These are phyloP conservation scores for Harringtonia aguacate DNA, from an alignment of 2,329 filamentous ascomycete species.

Conservation along the genomic window DNA sequence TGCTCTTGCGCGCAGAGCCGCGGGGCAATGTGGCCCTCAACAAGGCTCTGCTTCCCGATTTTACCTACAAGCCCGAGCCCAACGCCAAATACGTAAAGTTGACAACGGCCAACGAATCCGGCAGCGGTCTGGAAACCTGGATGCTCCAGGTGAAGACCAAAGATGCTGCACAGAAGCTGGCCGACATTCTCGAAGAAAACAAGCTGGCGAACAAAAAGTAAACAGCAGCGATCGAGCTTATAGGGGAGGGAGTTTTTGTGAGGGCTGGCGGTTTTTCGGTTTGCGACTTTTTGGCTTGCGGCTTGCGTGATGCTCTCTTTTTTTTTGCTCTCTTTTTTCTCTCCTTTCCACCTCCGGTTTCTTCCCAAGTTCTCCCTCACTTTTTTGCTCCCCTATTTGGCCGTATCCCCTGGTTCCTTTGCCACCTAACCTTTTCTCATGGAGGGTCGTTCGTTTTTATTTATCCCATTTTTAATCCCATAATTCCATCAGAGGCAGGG, in stretches of 20 bases:
- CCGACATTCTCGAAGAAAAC: conserved; percentile 37
- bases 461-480: not conserved
- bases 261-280: no score
- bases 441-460: no score
- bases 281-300: not conserved
- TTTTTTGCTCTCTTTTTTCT: not conserved
- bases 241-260: no score
- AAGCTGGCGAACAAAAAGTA: conserved; percentile 47
- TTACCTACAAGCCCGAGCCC: conserved; percentile 49
- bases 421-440: not conserved
- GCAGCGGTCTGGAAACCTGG: conserved; percentile 56
- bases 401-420: no score
- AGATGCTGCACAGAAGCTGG: conserved; percentile 43
- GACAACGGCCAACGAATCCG: conserved; percentile 44
- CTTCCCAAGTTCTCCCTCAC: not conserved
- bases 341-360: not conserved
- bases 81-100: conserved; percentile 49
- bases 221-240: no score
- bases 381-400: not conserved
- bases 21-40: conserved; percentile 67
- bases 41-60: conserved; percentile 48
- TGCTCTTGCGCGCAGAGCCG: conserved; percentile 66
- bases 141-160: conserved; percentile 60
- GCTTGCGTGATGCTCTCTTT: not conserved
- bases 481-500: no score